Conservation (phyloP, 176 grass and related monocot genomes). For the Carex cristatella region DNA sequence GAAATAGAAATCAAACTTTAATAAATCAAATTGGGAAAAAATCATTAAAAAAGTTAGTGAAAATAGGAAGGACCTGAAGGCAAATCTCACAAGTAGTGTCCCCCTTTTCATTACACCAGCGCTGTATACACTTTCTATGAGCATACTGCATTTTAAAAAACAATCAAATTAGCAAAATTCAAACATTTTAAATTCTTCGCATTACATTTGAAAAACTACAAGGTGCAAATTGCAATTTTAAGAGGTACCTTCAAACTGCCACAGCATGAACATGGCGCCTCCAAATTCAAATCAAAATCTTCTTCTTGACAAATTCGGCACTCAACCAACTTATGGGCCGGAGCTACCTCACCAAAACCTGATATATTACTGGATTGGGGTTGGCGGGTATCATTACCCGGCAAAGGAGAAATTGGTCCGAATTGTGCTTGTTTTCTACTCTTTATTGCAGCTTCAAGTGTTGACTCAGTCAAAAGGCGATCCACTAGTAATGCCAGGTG, state of each 20-base stretch:
- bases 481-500: conserved; percentile 92
- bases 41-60: neutral
- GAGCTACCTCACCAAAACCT: conserved; percentile 6
- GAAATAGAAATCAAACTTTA: conserved; percentile 16
- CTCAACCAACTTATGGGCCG: conserved; percentile 52
- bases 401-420: conserved; percentile 7
- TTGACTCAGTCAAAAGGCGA: conserved; percentile 75
- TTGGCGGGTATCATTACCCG: neutral
- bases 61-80: conserved; percentile 52
- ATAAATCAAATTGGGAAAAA: neutral
- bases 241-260: conserved; percentile 79
- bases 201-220: neutral
- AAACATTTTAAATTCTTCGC: conserved; percentile 5
- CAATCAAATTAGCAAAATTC: neutral
- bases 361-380: conserved; percentile 7
- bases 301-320: conserved; percentile 98
- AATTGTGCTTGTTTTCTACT: conserved; percentile 32
- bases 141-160: conserved; percentile 56
- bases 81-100: conserved; percentile 91
- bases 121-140: conserved; percentile 81
- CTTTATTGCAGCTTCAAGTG: conserved; percentile 60
- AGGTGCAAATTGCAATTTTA: neutral
- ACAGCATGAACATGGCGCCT: conserved; percentile 78
- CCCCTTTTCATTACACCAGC: conserved; percentile 94
- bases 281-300: conserved; percentile 74